phyloP scores from a whole-genome alignment of 2,329 filamentous ascomycete genomes.

The Spiromastix sp. region DNA sequence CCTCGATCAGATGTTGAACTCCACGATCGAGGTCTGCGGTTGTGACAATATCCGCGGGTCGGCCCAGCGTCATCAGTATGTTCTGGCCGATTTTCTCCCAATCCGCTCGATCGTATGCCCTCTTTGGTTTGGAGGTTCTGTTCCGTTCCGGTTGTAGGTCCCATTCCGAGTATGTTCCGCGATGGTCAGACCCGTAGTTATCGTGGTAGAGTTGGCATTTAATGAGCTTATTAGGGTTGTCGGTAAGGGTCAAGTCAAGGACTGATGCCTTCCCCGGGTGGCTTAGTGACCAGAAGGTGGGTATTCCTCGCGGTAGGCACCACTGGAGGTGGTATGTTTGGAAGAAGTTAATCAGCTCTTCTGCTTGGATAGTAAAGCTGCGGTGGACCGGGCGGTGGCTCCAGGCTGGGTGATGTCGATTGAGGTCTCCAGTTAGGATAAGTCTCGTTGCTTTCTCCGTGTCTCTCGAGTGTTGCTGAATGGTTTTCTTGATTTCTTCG shows the following conservation, averaged over 20 bases:
- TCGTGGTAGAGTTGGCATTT: conserved; percentile 17
- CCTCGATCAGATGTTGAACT: conserved; percentile 1
- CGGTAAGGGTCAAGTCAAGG: conserved; percentile 12
- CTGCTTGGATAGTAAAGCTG: conserved; percentile 2
- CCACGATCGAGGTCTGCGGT: not conserved
- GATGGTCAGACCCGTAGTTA: conserved; percentile 16
- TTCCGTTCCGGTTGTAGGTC: conserved; percentile 3
- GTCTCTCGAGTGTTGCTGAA: no score
- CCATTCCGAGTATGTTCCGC: conserved; percentile 15
- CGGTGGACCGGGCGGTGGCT: conserved; percentile 4
- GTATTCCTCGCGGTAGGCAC: conserved; percentile 4
- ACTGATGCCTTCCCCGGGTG: conserved; percentile 9
- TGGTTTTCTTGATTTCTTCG: no score
- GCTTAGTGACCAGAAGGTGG: conserved; percentile 6
- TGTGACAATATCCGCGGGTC: not conserved
- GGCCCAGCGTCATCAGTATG: conserved; percentile 1
- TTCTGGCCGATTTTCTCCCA: conserved; percentile 9
- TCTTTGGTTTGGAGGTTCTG: conserved; percentile 7
- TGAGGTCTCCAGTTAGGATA: conserved; percentile 6
- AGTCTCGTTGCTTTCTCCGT: not conserved
- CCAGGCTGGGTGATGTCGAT: conserved; percentile 9
- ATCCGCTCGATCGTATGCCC: conserved; percentile 9
- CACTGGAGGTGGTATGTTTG: conserved; percentile 9
- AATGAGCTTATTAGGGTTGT: conserved; percentile 9
- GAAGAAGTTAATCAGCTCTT: conserved; percentile 14